Percentiles rank a stretch among this genome's conserved stretches.
phyloP scores from a whole-genome alignment of 1,284 basidiomycete genomes.

The Ceratorhiza oryzae-sativae region DNA sequence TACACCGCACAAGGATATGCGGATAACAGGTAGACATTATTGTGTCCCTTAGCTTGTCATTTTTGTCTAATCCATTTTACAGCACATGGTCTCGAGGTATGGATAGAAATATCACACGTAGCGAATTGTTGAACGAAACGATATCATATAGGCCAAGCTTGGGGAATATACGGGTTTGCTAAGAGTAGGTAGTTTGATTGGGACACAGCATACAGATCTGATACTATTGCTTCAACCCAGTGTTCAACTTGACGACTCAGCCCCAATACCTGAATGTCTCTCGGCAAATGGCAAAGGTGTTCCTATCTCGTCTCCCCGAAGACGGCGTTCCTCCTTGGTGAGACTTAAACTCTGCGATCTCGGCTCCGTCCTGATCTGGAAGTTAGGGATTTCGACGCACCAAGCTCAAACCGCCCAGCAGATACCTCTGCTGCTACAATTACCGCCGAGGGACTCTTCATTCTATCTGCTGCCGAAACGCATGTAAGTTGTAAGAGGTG shows the following conservation, averaged over 20 bases:
- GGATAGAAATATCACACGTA: background rate
- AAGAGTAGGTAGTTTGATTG: constrained; percentile 58
- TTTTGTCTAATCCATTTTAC: background rate
- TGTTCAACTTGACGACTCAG: constrained; percentile 63
- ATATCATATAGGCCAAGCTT: constrained; percentile 60
- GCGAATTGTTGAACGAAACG: background rate
- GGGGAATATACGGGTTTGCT: constrained; percentile 73
- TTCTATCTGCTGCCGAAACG: constrained; percentile 62
- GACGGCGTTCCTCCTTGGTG: constrained; percentile 68
- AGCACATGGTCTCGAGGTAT: constrained; percentile 69
- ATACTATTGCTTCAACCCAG: constrained; percentile 49
- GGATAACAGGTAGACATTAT: constrained; percentile 55
- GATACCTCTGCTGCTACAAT: constrained; percentile 73
- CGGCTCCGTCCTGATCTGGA: background rate
- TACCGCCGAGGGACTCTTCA: constrained; percentile 62
- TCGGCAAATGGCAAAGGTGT: constrained; percentile 63
- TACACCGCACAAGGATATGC: constrained; percentile 68
- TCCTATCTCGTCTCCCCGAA: constrained; percentile 61
- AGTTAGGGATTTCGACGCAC: constrained; percentile 72
- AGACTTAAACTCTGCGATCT: constrained; percentile 34
- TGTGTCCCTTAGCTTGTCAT: background rate
- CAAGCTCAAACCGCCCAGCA: constrained; percentile 60
- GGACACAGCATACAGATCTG: background rate
- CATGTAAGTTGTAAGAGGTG: constrained; percentile 6
- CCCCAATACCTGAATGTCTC: constrained; percentile 64